These are phyloP conservation scores for Gaertneriomyces semiglobifer DNA, from an alignment of 192 early-diverging fungal genomes.

Conservation along the genomic window DNA sequence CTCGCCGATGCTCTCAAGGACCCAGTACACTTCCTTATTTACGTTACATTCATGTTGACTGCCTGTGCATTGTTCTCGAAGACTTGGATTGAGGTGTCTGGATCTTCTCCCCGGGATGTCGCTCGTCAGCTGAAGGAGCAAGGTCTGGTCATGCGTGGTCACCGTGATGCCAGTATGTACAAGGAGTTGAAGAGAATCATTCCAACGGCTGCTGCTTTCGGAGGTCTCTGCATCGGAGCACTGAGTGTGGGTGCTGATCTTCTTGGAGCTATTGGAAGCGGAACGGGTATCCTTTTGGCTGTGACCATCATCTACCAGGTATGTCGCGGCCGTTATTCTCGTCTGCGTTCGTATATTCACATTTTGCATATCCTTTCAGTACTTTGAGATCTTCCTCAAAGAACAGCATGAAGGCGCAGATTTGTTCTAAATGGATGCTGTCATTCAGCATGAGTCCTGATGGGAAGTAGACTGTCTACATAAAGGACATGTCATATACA, in stretches of 20 bases:
- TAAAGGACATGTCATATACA: too few relatives aligned
- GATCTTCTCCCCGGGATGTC: constrained; percentile 96
- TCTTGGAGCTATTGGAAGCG: constrained; percentile 95
- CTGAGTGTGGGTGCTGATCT: constrained; percentile 95
- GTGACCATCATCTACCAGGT: constrained; percentile 98
- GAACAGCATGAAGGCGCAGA: constrained; percentile 68
- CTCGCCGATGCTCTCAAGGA: constrained; percentile 79
- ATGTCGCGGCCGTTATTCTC: not conserved
- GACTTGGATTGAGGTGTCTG: constrained; percentile 99
- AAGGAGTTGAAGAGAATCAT: constrained; percentile 99
- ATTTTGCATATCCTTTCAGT: constrained; percentile 29
- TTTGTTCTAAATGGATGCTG: constrained; percentile 37
- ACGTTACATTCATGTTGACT: constrained; percentile 90
- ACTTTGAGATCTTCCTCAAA: constrained; percentile 96
- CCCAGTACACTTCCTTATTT: constrained; percentile 93
- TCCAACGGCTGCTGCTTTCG: constrained; percentile 95
- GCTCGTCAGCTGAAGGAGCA: constrained; percentile 98
- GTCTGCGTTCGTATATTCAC: not conserved
- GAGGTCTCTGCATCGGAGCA: constrained; percentile 94
- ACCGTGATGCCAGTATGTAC: constrained; percentile 95
- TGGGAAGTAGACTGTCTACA: too few relatives aligned
- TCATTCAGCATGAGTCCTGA: too few relatives aligned
- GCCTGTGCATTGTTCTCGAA: constrained; percentile 96
- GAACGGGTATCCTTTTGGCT: constrained; percentile 97
- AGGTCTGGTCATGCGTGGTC: constrained; percentile 88